Evolutionary conservation across 257 asterid genomes (phyloP).

Genomic region (Lycium ferocissimum): DNA sequence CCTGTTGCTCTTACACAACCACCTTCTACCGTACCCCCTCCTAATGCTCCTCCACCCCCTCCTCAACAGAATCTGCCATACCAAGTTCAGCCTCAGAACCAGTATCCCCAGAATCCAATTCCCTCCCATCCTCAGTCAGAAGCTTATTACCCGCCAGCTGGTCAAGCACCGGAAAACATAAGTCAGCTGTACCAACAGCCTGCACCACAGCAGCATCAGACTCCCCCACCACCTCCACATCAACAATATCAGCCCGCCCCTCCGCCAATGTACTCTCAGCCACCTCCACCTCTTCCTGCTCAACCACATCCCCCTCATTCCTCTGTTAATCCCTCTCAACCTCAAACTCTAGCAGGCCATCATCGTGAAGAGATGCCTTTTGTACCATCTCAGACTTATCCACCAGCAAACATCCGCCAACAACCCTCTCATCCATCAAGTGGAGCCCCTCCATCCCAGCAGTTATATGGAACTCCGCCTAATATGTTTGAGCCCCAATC

Average conservation of each 20-base stretch:
- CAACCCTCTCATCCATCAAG: constrained; percentile 55
- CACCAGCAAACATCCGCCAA: constrained; percentile 54
- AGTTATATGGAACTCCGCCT: constrained; percentile 59
- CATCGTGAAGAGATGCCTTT: constrained; percentile 75
- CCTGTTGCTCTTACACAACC: constrained; percentile 48
- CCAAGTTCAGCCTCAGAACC: constrained; percentile 64
- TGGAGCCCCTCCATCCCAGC: constrained; percentile 67
- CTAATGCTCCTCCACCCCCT: constrained; percentile 58
- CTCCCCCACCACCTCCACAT: constrained; percentile 40
- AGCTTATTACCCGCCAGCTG: constrained; percentile 63
- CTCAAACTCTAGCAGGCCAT: constrained; percentile 61
- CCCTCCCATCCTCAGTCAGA: constrained; percentile 65
- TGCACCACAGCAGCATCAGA: constrained; percentile 51
- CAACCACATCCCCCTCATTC: constrained; percentile 59
- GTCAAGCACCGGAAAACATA: constrained; percentile 60
- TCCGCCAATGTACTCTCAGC: constrained; percentile 65
- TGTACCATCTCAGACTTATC: constrained; percentile 61
- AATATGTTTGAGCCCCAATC: constrained; percentile 76
- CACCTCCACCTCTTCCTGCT: constrained; percentile 48
- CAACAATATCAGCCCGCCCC: constrained; percentile 59
- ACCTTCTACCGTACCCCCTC: constrained; percentile 53
- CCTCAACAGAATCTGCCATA: constrained; percentile 60
- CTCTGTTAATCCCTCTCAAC: constrained; percentile 52
- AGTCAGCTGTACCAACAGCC: constrained; percentile 66
- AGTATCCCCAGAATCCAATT: constrained; percentile 57